Evolutionary conservation across 1,284 basidiomycete species (phyloP), one percentile per base, ranked within the genome.

Genomic region (Agroathelia rolfsii): DNA sequence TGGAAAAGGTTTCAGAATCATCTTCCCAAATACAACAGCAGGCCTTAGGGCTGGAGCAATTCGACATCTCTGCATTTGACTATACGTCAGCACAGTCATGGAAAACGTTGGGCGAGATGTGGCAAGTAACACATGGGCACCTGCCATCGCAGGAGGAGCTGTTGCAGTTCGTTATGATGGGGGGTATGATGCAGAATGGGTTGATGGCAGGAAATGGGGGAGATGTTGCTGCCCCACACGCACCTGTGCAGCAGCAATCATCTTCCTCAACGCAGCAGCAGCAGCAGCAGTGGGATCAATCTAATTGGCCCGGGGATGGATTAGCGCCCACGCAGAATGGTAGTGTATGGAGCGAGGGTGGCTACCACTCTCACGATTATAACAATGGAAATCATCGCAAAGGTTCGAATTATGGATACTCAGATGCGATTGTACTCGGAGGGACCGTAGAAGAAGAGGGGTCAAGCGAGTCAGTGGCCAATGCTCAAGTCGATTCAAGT

Each of bases 21-120:
- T 42, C 64, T 61, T 56, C 62, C 37, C 44, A 58, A 47, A 57
- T 41, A 42, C 41, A n/a, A n/a, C 43, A 49, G 41, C 37, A 55
- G 35, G 51, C 57, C 36, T 34, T 41, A 44, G 74, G 74, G 43
- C 58, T 84, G 49, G 72, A 80, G 37, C 59, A 58, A 40, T 82
- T 86, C 64, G 68, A 83, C 58, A 58, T 72, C 43, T 45, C 66
- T 39, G 62, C 65, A 24, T 87, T 86, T 66, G 69, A 85, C 61
- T 74, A 72, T 36, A 75, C 76, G 7, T 62, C 66, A 28, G 65
- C 82, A 29, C 52, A 67, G 34, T 75, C 79, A 51, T 87, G 83
- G 83, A 72, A 76, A 59, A 66, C 67, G 37, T 65, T 86, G 34
- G 80, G 77, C 46, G 70, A 72, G 47, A 72, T 79, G 61, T 86